Evolutionary conservation across 2,329 filamentous ascomycete species (phyloP).

Genomic region (Parafenestella ontariensis): DNA sequence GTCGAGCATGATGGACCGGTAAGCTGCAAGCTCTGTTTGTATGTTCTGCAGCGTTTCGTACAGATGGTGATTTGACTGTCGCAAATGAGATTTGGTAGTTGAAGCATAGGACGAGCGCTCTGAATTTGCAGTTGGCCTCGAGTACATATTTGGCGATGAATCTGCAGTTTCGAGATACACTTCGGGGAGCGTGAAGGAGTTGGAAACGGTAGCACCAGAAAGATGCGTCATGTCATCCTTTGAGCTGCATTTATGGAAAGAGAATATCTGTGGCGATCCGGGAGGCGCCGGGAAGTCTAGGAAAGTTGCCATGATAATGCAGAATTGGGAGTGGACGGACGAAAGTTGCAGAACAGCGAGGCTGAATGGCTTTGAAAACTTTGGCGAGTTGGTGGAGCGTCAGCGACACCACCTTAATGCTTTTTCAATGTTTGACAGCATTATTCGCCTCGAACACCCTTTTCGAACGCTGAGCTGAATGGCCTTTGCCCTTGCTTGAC

Average conservation of each 20-base stretch:
- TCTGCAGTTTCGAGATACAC: slow-evolving; percentile 22
- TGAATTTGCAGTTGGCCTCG: slow-evolving; percentile 12
- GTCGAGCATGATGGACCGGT: slow-evolving; percentile 36
- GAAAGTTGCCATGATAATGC: slow-evolving; percentile 22
- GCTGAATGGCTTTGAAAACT: background rate
- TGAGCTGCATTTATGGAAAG: slow-evolving; percentile 10
- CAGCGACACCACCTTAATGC: slow-evolving; percentile 2
- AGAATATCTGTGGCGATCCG: slow-evolving; percentile 12
- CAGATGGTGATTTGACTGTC: slow-evolving; percentile 33
- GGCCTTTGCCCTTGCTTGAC: slow-evolving; percentile 7
- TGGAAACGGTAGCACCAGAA: slow-evolving; percentile 32
- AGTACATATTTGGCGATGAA: slow-evolving; percentile 4
- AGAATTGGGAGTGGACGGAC: background rate
- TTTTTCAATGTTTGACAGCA: slow-evolving; percentile 14
- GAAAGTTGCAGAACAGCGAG: slow-evolving; percentile 3
- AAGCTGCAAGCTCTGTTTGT: slow-evolving; percentile 33
- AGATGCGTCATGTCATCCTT: slow-evolving; percentile 25
- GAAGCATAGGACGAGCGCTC: slow-evolving; percentile 30
- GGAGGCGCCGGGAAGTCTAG: slow-evolving; percentile 14
- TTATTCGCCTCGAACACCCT: background rate
- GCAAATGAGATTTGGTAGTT: slow-evolving; percentile 35
- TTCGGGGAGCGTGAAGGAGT: slow-evolving; percentile 20
- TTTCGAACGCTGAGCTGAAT: slow-evolving; percentile 25
- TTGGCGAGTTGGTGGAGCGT: background rate
- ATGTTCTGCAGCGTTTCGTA: slow-evolving; percentile 40